Percentiles rank a stretch among this genome's conserved stretches.
phyloP scores from a whole-genome alignment of 164 flowering plant species.

The Sextonia rubra region DNA sequence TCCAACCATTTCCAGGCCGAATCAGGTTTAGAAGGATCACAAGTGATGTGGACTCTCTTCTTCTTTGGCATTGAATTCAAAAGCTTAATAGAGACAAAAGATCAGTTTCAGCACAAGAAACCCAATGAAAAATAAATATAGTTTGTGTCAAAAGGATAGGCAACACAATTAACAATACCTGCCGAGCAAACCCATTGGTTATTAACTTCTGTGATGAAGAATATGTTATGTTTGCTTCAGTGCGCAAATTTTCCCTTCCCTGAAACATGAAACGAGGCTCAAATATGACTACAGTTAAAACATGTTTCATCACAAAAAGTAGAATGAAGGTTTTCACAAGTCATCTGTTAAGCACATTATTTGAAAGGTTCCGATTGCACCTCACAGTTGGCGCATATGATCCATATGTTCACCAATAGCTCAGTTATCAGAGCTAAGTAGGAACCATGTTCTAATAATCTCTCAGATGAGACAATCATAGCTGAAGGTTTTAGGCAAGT shows the following conservation, averaged over 20 bases:
- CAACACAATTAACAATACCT: conserved; percentile 39
- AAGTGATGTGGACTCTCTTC: conserved; percentile 55
- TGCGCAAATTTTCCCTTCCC: conserved; percentile 29
- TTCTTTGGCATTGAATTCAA: conserved; percentile 61
- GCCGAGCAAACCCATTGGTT: conserved; percentile 68
- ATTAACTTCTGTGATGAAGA: conserved; percentile 61
- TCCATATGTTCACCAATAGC: too few species aligned
- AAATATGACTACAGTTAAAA: too few species aligned
- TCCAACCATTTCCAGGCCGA: conserved; percentile 94
- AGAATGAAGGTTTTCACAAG: too few species aligned
- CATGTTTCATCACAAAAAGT: too few species aligned
- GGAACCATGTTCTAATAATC: too few species aligned
- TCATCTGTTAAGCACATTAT: too few species aligned
- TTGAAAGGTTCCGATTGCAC: too few species aligned
- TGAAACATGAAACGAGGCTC: conserved; percentile 13
- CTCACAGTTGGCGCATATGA: too few species aligned
- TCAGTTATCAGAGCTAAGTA: too few species aligned
- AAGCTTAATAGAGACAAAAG: conserved; percentile 33
- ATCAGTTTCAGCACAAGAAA: neutral
- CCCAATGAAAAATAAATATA: conserved; percentile 2
- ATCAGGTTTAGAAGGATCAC: conserved; percentile 57
- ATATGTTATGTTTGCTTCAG: conserved; percentile 25
- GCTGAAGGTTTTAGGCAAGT: too few species aligned
- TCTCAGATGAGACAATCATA: too few species aligned
- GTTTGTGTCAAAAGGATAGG: neutral